These are phyloP conservation scores for Oenanthe sinensis DNA, from an alignment of 129 eudicot species.

Conservation along the genomic window DNA sequence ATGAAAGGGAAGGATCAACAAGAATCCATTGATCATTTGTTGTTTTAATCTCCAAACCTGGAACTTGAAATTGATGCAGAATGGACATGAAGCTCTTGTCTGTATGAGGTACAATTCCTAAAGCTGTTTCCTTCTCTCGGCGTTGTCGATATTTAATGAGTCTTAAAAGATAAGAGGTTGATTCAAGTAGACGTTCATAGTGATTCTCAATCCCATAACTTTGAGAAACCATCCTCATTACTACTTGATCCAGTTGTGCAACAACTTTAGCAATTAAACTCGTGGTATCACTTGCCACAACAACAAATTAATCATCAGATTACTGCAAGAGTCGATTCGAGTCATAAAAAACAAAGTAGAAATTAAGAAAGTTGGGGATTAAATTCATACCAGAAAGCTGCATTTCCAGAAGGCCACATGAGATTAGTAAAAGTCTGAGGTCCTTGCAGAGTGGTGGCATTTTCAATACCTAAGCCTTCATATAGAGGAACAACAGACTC, in stretches of 20 bases:
- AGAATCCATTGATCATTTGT: slow-evolving; percentile 45
- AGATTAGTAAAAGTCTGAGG: slow-evolving; percentile 28
- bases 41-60: slow-evolving; percentile 45
- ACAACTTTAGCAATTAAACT: slow-evolving; percentile 28
- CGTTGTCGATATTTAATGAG: slow-evolving; percentile 38
- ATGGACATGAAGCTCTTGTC: slow-evolving; percentile 55
- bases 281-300: slow-evolving; percentile 23
- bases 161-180: slow-evolving; percentile 41
- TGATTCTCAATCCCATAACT: slow-evolving; percentile 40
- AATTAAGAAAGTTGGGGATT: too few species aligned
- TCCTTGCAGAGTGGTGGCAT: slow-evolving; percentile 30
- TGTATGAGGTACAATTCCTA: slow-evolving; percentile 54
- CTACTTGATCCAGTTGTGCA: slow-evolving; percentile 40
- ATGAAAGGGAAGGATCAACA: slow-evolving; percentile 44
- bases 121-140: slow-evolving; percentile 15
- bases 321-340: not conserved
- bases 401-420: slow-evolving; percentile 52
- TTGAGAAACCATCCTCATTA: slow-evolving; percentile 50
- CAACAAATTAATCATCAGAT: not conserved
- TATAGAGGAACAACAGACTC: slow-evolving; percentile 27
- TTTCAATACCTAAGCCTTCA: slow-evolving; percentile 41
- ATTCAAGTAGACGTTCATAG: slow-evolving; percentile 22
- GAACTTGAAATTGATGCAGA: slow-evolving; percentile 43
- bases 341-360: too few species aligned
- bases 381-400: slow-evolving; percentile 21